Evolutionary conservation across 495 filamentous ascomycete genomes (phyloP), one percentile per base, ranked within the genome.

Genomic region (Aspergillus homomorphus): DNA sequence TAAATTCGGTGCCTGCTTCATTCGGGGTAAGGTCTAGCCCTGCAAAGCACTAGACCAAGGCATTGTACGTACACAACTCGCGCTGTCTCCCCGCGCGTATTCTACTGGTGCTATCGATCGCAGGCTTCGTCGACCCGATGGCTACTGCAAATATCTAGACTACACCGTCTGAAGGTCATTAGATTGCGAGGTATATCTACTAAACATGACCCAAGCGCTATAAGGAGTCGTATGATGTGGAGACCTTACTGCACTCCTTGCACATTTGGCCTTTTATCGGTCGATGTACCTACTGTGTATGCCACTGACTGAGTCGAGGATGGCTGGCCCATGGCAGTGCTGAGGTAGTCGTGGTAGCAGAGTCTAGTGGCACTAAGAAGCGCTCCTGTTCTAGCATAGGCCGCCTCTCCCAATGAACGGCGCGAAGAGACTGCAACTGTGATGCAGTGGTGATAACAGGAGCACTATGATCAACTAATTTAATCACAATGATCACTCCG

Each of bases 191-290:
- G 54, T 54, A 33, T 59, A 51, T 49, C 43, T 26, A 52, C 41
- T 30, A n/a, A 22, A 33, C 18, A 19, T 26, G 42, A 6, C 26
- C 42, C 42, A 33, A 33, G 23, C 18, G 26, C 23, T 22, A 24
- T 28, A 30, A 20, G 38, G 10, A 30, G 22, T 38, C 20, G 41
- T 46, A 50, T 15, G 51, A 58, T 51, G 53, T 55, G 50, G 30
- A 44, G 30, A 55, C 41, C 51, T 51, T 60, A 60, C 51, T 50
- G 44, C 45, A 33, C 61, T 57, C 54, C 62, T 60, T 64, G 51
- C 51, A 57, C 58, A 43, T 54, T 53, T 57, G 50, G 57, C 50
- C 21, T 45, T 51, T 52, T 57, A 33, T 49, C 30, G 46, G 38
- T 26, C 33, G 30, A 28, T 1, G 45, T 20, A 50, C n/a, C n/a